Percentiles rank a stretch among this genome's conserved stretches.
phyloP scores from a whole-genome alignment of 2,329 filamentous ascomycete genomes.

The Pseudogymnoascus sp. region DNA sequence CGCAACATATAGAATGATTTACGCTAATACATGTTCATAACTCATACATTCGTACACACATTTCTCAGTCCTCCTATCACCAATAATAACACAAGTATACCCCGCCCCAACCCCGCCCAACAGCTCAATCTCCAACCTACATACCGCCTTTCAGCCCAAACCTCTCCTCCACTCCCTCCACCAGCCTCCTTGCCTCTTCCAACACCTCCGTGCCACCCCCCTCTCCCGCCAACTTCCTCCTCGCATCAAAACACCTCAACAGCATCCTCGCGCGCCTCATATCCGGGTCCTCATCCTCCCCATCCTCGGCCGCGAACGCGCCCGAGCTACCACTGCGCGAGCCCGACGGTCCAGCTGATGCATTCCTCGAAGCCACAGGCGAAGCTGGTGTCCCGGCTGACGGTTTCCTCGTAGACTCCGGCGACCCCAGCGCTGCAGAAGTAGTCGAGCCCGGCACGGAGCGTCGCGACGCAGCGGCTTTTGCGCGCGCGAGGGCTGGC shows the following conservation, averaged over 20 bases:
- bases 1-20: not conserved
- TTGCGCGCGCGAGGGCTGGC: not conserved
- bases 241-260: not conserved
- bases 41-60: not conserved
- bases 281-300: not conserved
- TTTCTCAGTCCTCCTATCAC: not conserved
- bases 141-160: not conserved
- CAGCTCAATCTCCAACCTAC: not conserved
- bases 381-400: not conserved
- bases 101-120: not conserved
- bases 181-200: not conserved
- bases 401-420: not conserved
- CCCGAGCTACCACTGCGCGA: not conserved
- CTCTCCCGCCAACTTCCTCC: not conserved
- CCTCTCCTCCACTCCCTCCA: not conserved
- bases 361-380: not conserved
- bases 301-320: not conserved
- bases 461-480: not conserved
- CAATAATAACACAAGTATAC: not conserved
- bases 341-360: not conserved
- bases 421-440: not conserved
- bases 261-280: constrained; percentile 5
- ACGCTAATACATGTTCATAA: not conserved
- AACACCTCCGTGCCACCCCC: not conserved
- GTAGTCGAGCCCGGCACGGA: not conserved